Conservation (phyloP, 1,284 basidiomycete species). For the Boletus sp. region DNA sequence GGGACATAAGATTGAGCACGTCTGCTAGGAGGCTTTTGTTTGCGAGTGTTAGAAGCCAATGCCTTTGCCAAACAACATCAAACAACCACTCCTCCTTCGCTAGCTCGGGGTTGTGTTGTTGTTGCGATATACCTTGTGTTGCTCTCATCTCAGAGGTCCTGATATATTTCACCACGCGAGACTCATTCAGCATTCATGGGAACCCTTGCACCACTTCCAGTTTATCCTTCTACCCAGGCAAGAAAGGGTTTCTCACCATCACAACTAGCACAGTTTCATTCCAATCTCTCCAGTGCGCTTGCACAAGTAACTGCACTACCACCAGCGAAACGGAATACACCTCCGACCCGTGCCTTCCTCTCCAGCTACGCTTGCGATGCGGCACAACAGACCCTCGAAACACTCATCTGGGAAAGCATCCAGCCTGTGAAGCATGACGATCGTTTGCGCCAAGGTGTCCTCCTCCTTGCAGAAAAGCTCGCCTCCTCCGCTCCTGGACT, state of each 20-base stretch:
- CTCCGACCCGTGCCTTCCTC: conserved; percentile 48
- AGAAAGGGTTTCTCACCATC: conserved; percentile 51
- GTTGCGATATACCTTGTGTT: background rate
- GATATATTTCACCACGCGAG: background rate
- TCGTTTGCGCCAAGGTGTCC: conserved; percentile 45
- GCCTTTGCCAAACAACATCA: conserved; percentile 7
- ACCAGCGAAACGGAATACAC: conserved; percentile 41
- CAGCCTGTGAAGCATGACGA: conserved; percentile 37
- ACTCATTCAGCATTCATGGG: conserved; percentile 10
- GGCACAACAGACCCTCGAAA: conserved; percentile 48
- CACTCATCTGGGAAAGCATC: conserved; percentile 51
- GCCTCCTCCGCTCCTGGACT: conserved; percentile 39
- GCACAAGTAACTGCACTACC: conserved; percentile 45
- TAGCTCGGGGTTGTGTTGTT: background rate
- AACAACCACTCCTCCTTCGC: conserved; percentile 1
- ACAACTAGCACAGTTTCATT: conserved; percentile 46
- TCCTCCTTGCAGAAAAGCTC: conserved; percentile 55
- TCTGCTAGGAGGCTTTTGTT: conserved; percentile 33
- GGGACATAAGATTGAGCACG: conserved; percentile 59
- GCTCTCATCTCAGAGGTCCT: background rate
- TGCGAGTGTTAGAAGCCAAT: conserved; percentile 9
- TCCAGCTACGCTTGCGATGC: conserved; percentile 53
- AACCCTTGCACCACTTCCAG: conserved; percentile 35
- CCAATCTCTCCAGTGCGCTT: conserved; percentile 47
- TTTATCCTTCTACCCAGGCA: conserved; percentile 51